phyloP scores from a whole-genome alignment of 768 basidiomycete genomes.

The Suillus brevipes region DNA sequence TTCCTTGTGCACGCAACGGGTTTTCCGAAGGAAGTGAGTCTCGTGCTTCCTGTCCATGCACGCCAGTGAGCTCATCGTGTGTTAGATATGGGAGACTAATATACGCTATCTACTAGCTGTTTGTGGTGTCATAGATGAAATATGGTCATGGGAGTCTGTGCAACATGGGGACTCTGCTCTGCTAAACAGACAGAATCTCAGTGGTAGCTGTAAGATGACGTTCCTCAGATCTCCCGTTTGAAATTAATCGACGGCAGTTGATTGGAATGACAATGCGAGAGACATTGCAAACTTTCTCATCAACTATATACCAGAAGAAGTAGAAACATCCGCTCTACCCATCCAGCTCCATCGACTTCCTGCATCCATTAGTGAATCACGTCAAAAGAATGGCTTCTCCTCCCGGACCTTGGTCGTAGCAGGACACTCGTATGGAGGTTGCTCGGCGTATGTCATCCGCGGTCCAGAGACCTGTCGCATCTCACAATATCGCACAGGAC shows the following conservation, averaged over 20 bases:
- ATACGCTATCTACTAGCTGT: conserved; percentile 51
- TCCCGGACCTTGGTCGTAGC: conserved; percentile 59
- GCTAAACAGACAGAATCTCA: conserved; percentile 58
- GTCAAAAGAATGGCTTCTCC: conserved; percentile 49
- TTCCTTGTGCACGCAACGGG: conserved; percentile 85
- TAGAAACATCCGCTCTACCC: conserved; percentile 42
- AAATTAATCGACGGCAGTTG: conserved; percentile 43
- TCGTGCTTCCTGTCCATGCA: too few species aligned
- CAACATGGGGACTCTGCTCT: conserved; percentile 86
- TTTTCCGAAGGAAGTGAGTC: conserved; percentile 77
- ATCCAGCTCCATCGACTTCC: conserved; percentile 53
- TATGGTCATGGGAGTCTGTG: conserved; percentile 83
- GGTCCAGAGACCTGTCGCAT: neutral
- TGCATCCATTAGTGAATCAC: conserved; percentile 38
- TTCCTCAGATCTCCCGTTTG: neutral
- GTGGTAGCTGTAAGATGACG: conserved; percentile 54
- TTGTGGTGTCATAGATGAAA: conserved; percentile 53
- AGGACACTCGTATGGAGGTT: conserved; percentile 87
- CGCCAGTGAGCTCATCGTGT: neutral
- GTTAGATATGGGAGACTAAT: conserved; percentile 78
- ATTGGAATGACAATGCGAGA: conserved; percentile 76
- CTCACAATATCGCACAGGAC: conserved; percentile 38
- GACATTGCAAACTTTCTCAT: conserved; percentile 78
- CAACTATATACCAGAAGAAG: conserved; percentile 57
- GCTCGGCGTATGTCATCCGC: conserved; percentile 56